These are phyloP conservation scores for Ophiostoma sp. DNA, from an alignment of 2,329 filamentous ascomycete species.

Conservation along the genomic window DNA sequence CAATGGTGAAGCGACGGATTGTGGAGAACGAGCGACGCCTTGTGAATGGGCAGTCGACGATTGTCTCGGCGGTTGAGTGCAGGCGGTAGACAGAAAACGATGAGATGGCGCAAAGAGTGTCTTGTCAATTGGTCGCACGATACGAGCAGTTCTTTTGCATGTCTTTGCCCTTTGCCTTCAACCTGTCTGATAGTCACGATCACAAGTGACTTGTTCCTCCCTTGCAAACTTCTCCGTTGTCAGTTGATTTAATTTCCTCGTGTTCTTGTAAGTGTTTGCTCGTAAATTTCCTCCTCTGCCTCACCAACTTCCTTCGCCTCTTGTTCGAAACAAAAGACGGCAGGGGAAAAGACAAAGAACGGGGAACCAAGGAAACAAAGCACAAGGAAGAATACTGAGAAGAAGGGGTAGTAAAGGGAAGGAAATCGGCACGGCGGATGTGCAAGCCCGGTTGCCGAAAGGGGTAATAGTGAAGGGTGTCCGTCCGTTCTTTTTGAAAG, in stretches of 20 bases:
- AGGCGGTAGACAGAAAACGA: not conserved
- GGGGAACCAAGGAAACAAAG: not conserved
- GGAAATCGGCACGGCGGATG: not conserved
- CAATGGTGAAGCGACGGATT: not conserved
- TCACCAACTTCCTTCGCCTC: not conserved
- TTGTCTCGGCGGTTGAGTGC: not conserved
- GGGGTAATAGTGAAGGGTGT: not conserved
- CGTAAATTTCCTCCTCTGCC: not conserved
- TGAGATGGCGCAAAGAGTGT: not conserved
- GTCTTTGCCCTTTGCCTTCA: not conserved
- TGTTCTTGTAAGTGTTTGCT: not conserved
- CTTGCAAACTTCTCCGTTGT: not conserved
- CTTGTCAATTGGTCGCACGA: not conserved
- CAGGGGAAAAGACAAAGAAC: not conserved
- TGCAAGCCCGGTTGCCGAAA: not conserved
- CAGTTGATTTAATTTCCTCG: not conserved
- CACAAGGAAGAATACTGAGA: not conserved
- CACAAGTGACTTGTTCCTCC: too few species aligned
- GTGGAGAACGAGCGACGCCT: not conserved
- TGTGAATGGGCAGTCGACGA: not conserved
- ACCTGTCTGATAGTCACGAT: not conserved
- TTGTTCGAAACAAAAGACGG: not conserved
- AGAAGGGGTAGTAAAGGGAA: not conserved
- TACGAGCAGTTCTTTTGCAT: not conserved
- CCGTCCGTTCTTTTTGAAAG: not conserved